Percentiles rank a stretch among this genome's conserved stretches.
phyloP scores from a whole-genome alignment of 257 asterid species.

The Nicotiana attenuata region DNA sequence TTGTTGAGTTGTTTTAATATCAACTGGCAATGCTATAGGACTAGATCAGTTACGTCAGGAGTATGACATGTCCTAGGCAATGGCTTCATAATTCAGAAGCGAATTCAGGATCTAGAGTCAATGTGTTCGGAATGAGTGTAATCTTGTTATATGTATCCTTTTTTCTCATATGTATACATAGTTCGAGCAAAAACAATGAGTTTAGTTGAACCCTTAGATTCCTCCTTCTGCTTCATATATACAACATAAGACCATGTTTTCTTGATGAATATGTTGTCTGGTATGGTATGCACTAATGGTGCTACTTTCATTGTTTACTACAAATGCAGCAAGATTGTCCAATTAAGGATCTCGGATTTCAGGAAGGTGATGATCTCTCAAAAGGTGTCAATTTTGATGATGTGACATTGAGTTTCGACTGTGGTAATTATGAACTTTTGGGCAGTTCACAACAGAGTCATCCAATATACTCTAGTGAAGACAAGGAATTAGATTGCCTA shows the following conservation, averaged over 20 bases:
- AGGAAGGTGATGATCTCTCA: conserved; percentile 34
- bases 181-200: not conserved
- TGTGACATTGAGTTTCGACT: conserved; percentile 37
- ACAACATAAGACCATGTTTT: not conserved
- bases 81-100: not conserved
- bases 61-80: not conserved
- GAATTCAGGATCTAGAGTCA: not conserved
- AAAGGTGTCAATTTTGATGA: conserved; percentile 40
- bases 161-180: not conserved
- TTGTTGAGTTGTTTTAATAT: not conserved
- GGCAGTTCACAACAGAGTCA: conserved; percentile 32
- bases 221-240: not conserved
- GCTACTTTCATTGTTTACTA: not conserved
- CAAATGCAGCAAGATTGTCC: conserved; percentile 31
- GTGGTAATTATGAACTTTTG: conserved; percentile 30
- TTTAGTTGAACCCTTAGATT: not conserved
- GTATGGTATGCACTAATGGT: conserved; percentile 25
- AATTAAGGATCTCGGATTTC: conserved; percentile 39
- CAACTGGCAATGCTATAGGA: conserved; percentile 10
- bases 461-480: conserved; percentile 35
- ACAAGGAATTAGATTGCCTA: conserved; percentile 29
- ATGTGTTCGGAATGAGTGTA: not conserved
- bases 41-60: not conserved
- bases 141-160: not conserved
- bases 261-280: not conserved